These are phyloP conservation scores for Pseudoturritis turrita DNA, from an alignment of 345 rosid species.

Conservation along the genomic window DNA sequence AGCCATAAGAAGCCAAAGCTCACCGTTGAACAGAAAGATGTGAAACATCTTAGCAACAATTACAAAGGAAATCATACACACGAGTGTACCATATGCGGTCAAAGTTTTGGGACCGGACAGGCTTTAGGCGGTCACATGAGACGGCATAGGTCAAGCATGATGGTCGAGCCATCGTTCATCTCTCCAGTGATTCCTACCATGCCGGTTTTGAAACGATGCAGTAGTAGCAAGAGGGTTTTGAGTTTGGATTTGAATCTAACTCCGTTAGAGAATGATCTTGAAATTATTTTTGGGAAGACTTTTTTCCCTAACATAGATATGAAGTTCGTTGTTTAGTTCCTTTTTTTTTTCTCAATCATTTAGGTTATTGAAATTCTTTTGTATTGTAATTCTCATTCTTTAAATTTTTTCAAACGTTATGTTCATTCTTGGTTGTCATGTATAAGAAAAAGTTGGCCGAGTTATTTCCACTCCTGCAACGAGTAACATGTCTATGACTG, in stretches of 20 bases:
- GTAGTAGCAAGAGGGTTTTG: conserved; percentile 47
- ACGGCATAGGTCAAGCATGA: conserved; percentile 40
- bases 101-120: conserved; percentile 55
- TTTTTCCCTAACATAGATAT: conserved; percentile 52
- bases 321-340: conserved; percentile 23
- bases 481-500: background rate
- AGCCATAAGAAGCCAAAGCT: conserved; percentile 60
- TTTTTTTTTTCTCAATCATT: background rate
- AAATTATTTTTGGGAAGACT: conserved; percentile 42
- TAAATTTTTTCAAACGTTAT: conserved; percentile 1
- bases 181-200: conserved; percentile 17
- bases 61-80: conserved; percentile 30
- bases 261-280: conserved; percentile 76
- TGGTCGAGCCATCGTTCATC: conserved; percentile 8
- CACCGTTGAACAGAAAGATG: conserved; percentile 16
- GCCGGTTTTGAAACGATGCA: conserved; percentile 52
- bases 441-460: background rate
- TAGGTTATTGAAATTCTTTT: conserved; percentile 9
- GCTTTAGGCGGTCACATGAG: conserved; percentile 87
- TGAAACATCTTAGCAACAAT: background rate
- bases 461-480: background rate
- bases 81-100: conserved; percentile 60
- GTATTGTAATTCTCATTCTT: conserved; percentile 16
- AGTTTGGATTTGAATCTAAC: conserved; percentile 69
- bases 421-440: background rate